Conservation (phyloP, 2,329 filamentous ascomycete genomes). For the Stagonosporopsis vannaccii region DNA sequence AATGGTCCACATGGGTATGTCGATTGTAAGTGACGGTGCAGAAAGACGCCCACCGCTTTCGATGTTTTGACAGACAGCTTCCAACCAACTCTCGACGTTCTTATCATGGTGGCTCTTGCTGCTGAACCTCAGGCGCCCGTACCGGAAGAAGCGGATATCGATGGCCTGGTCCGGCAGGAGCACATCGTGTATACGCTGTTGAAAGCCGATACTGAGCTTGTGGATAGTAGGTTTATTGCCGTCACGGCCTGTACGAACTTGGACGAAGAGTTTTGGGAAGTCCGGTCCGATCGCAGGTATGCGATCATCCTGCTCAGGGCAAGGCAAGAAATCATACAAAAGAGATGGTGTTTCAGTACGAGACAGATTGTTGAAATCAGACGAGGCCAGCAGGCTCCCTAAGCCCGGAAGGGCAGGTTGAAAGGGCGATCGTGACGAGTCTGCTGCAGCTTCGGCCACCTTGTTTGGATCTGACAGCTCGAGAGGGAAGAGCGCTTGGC, state of each 20-base stretch:
- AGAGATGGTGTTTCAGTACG: constrained; percentile 24
- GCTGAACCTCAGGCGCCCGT: constrained; percentile 25
- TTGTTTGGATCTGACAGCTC: constrained; percentile 7
- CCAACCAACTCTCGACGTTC: constrained; percentile 27
- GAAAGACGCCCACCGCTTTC: constrained; percentile 37
- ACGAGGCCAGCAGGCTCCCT: constrained; percentile 29
- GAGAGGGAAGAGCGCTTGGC: constrained; percentile 35
- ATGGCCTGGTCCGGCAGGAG: constrained; percentile 39
- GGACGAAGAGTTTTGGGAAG: constrained; percentile 36
- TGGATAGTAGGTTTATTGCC: constrained; percentile 25
- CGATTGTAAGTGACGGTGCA: constrained; percentile 36
- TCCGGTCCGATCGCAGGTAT: constrained; percentile 11
- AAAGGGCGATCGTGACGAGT: constrained; percentile 22
- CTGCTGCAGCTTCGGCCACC: constrained; percentile 3
- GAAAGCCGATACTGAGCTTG: constrained; percentile 31
- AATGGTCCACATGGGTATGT: constrained; percentile 42
- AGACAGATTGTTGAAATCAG: constrained; percentile 14
- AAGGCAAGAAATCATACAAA: constrained; percentile 35
- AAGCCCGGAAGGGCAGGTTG: constrained; percentile 32
- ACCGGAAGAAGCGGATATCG: constrained; percentile 39
- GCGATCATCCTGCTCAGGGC: constrained; percentile 22
- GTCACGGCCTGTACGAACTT: constrained; percentile 27
- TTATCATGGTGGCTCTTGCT: constrained; percentile 17
- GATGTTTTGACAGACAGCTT: constrained; percentile 33
- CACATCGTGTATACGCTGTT: constrained; percentile 36